Conservation (phyloP, 129 eudicot genomes). For the Apium graveolens region DNA sequence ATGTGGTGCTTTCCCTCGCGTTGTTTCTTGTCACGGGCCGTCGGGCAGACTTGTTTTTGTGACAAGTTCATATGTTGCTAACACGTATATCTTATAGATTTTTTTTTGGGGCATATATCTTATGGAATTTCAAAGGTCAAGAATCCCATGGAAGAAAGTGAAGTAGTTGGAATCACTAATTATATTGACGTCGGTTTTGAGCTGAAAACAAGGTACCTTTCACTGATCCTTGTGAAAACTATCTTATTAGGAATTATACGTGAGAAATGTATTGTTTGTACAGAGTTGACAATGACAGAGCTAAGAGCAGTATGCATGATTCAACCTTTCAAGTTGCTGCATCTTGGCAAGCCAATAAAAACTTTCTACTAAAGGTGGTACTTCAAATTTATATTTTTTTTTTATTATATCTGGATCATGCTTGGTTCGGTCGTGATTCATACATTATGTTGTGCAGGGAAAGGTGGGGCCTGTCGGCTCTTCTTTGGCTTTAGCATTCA, state of each 20-base stretch:
- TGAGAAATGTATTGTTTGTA: slow-evolving; percentile 10
- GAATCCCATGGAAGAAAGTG: slow-evolving; percentile 76
- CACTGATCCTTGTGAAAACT: neutral
- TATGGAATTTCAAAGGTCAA: slow-evolving; percentile 47
- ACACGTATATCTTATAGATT: slow-evolving; percentile 12
- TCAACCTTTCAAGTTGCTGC: slow-evolving; percentile 89
- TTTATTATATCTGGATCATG: neutral
- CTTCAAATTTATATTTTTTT: neutral
- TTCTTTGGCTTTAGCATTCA: slow-evolving; percentile 72
- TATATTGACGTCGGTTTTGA: slow-evolving; percentile 89
- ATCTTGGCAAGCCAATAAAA: slow-evolving; percentile 98
- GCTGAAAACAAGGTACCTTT: slow-evolving; percentile 62
- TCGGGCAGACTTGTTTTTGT: neutral
- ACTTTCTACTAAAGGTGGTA: slow-evolving; percentile 66
- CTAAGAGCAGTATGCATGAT: slow-evolving; percentile 46
- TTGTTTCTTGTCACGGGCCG: neutral
- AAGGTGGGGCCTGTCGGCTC: slow-evolving; percentile 83
- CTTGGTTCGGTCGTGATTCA: neutral
- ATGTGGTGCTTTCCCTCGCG: neutral
- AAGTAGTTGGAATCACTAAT: slow-evolving; percentile 80
- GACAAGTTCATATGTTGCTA: neutral
- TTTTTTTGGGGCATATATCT: slow-evolving; percentile 10
- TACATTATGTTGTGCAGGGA: slow-evolving; percentile 39
- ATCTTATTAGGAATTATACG: slow-evolving; percentile 2
- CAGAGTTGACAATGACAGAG: slow-evolving; percentile 51